Conservation (phyloP, 31 red algal species). For the Asparagopsis taxiformis region DNA sequence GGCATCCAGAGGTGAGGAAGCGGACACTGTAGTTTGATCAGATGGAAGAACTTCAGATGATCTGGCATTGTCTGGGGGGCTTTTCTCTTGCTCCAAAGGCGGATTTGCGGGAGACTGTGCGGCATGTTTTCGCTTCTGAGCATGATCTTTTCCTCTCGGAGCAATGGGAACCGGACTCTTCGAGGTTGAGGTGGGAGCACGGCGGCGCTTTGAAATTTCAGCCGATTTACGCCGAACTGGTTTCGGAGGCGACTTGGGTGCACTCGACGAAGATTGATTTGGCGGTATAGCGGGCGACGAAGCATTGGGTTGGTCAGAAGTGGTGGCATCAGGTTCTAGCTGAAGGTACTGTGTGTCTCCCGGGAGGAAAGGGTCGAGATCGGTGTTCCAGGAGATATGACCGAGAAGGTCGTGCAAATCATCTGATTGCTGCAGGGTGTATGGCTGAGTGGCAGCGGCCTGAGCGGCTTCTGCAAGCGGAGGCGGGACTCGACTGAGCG, state of each 20-base stretch:
- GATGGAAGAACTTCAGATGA: too few species aligned
- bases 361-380: neutral
- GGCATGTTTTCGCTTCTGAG: too few species aligned
- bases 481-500: slow-evolving; percentile 9
- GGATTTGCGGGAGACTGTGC: too few species aligned
- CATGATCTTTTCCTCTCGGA: too few species aligned
- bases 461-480: slow-evolving; percentile 5
- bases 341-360: neutral
- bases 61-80: too few species aligned
- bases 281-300: neutral
- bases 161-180: too few species aligned
- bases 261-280: neutral
- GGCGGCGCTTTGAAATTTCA: too few species aligned
- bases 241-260: neutral
- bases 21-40: too few species aligned
- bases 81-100: too few species aligned
- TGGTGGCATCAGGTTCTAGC: neutral
- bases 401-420: neutral
- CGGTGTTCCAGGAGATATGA: neutral
- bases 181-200: too few species aligned
- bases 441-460: slow-evolving; percentile 9
- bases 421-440: neutral
- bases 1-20: too few species aligned
- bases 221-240: too few species aligned
- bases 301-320: neutral